Evolutionary conservation across 305 asterid species (phyloP).

Genomic region (Fraxinus baroniana): DNA sequence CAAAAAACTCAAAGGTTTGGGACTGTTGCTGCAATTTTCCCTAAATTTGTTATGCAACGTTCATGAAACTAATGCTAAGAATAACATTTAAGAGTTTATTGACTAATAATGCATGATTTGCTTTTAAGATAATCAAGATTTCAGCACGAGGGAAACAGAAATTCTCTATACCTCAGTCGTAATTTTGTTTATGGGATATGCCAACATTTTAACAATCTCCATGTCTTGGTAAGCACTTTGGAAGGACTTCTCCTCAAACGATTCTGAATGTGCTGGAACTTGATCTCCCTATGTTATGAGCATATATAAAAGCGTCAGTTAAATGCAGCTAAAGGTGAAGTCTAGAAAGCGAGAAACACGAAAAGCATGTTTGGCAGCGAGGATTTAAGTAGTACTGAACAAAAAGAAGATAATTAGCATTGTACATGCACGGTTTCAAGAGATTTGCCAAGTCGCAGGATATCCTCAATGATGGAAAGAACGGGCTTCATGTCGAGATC

Average conservation of each 20-base stretch:
- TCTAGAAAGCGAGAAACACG: background rate
- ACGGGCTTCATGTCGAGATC: slow-evolving; percentile 60
- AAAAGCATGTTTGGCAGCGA: background rate
- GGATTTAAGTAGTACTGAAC: background rate
- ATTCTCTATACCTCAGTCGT: slow-evolving; percentile 52
- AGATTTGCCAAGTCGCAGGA: slow-evolving; percentile 52
- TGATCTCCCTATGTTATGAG: slow-evolving; percentile 33
- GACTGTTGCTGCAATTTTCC: too few relatives aligned
- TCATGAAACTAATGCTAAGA: background rate
- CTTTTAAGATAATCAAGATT: background rate
- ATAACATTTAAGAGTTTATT: background rate
- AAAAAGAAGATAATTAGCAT: background rate
- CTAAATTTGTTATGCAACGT: background rate
- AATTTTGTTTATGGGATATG: slow-evolving; percentile 61
- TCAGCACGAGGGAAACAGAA: background rate
- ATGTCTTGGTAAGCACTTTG: slow-evolving; percentile 35
- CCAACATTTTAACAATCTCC: slow-evolving; percentile 47
- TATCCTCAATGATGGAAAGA: slow-evolving; percentile 64
- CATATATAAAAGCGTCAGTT: background rate
- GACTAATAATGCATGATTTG: background rate
- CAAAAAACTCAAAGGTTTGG: too few relatives aligned
- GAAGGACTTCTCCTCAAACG: slow-evolving; percentile 27
- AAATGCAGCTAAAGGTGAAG: background rate
- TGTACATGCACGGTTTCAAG: slow-evolving; percentile 20
- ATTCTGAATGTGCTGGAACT: slow-evolving; percentile 28